Evolutionary conservation across 2,329 filamentous ascomycete species (phyloP), one percentile per base, ranked within the genome.

Genomic region (Microsporum audouinii): DNA sequence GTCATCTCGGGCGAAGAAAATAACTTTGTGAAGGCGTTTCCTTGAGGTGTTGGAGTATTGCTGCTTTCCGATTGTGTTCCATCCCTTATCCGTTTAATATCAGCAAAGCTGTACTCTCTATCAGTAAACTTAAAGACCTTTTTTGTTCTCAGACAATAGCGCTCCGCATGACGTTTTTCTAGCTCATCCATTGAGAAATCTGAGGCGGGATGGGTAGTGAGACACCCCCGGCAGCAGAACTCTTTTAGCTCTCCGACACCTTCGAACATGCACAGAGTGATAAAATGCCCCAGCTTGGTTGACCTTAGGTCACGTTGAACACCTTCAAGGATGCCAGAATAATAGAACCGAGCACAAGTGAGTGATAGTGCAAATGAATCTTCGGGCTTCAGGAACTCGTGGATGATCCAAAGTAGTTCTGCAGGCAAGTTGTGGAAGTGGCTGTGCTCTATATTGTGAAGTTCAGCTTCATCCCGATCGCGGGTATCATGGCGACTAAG

Each of bases 301-400:
- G 41, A 58, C 8, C 36, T 31, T 27, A 61, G 33, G 5, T 41
- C 31, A 8, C 49, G 23, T 36, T 43, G 60, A 7, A 58, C 31
- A 27, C 38, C 23, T 31, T 6, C 41, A 23, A 27, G 12, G 41
- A 45, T 34, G 36, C 6, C 14, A 31, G 41, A 36, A 17, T 58
- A 56, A 39, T 61, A 61, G 43, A 61, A 61, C 33, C 60, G 60
- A 51, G 39, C 29, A 58, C 60, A 61, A 14, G 60, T 58, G 3
- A 61, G 55, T n/a, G 55, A 5, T 31, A 58, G 23, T 17, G 60
- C 34, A 7, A 58, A 36, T 3, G 53, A 61, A 8, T 41, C 23
- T 12, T 41, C 33, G 1, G 36, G 17, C 29, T 53, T n/a, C 29
- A 61, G 34, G 27, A 47, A 49, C 7, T 39, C 53, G 23, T 57